Evolutionary conservation across 805 yeast species (phyloP).

Genomic region (Saturnispora halmiae): DNA sequence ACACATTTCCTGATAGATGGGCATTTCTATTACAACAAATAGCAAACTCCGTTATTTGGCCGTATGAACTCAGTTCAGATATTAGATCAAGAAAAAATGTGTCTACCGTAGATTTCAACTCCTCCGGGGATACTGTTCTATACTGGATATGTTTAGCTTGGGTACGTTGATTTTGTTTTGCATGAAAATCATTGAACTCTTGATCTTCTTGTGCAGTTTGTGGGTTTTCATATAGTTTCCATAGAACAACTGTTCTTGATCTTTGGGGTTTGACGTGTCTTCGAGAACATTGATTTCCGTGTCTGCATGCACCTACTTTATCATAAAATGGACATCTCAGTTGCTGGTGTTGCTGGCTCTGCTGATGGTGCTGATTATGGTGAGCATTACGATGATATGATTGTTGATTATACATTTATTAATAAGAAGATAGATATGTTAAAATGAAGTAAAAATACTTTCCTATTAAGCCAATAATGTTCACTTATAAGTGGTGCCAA

Average conservation of each 20-base stretch:
- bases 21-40: constrained; percentile 79
- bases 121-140: constrained; percentile 19
- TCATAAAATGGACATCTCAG: constrained; percentile 16
- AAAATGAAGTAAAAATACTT: too few relatives aligned
- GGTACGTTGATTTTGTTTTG: not conserved
- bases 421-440: too few relatives aligned
- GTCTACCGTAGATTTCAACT: constrained; percentile 43
- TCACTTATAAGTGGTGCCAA: too few relatives aligned
- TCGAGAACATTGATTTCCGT: constrained; percentile 80
- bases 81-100: constrained; percentile 65
- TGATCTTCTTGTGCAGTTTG: constrained; percentile 27
- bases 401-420: too few relatives aligned
- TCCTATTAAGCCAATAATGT: too few relatives aligned
- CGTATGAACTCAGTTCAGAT: constrained; percentile 44
- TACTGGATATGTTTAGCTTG: constrained; percentile 4
- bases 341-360: not conserved
- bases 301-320: constrained; percentile 89
- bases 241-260: constrained; percentile 56
- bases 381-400: too few relatives aligned
- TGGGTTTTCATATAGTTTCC: constrained; percentile 59
- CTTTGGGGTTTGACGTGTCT: constrained; percentile 56
- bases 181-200: not conserved
- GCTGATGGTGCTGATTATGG: too few relatives aligned
- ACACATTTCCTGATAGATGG: constrained; percentile 82
- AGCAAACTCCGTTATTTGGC: constrained; percentile 49